phyloP scores from a whole-genome alignment of 495 filamentous ascomycete species.

The Apodospora peruviana region DNA sequence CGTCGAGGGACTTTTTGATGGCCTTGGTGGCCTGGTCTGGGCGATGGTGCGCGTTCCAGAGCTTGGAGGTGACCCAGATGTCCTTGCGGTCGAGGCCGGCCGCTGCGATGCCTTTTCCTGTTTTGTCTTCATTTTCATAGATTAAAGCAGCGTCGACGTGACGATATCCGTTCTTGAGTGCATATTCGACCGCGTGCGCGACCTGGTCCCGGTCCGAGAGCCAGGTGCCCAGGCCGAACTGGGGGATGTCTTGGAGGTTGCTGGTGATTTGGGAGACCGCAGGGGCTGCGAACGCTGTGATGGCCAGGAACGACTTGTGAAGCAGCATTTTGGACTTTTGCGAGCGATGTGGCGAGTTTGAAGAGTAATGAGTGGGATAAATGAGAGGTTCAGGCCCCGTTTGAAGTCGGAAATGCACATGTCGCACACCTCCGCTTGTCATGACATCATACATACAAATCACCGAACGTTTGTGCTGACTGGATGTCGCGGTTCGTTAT shows the following conservation, averaged over 20 bases:
- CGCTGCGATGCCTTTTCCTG: slow-evolving; percentile 51
- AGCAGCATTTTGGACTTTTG: too few relatives aligned
- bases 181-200: not conserved
- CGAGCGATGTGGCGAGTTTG: too few relatives aligned
- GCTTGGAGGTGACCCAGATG: slow-evolving; percentile 65
- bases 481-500: too few relatives aligned
- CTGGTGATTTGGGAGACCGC: not conserved
- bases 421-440: too few relatives aligned
- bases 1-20: slow-evolving; percentile 53
- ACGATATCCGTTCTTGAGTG: not conserved
- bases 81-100: slow-evolving; percentile 52
- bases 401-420: too few relatives aligned
- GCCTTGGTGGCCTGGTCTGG: slow-evolving; percentile 55
- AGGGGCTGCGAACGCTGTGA: not conserved
- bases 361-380: too few relatives aligned
- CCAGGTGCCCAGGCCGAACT: not conserved
- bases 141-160: not conserved
- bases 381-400: too few relatives aligned
- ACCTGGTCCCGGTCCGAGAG: not conserved
- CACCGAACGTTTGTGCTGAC: too few relatives aligned
- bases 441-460: too few relatives aligned
- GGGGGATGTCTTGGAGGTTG: not conserved
- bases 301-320: not conserved
- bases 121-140: slow-evolving; percentile 1
- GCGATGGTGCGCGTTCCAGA: slow-evolving; percentile 65